phyloP scores from a whole-genome alignment of 495 filamentous ascomycete species.

The Sphaerosporella brunnea region DNA sequence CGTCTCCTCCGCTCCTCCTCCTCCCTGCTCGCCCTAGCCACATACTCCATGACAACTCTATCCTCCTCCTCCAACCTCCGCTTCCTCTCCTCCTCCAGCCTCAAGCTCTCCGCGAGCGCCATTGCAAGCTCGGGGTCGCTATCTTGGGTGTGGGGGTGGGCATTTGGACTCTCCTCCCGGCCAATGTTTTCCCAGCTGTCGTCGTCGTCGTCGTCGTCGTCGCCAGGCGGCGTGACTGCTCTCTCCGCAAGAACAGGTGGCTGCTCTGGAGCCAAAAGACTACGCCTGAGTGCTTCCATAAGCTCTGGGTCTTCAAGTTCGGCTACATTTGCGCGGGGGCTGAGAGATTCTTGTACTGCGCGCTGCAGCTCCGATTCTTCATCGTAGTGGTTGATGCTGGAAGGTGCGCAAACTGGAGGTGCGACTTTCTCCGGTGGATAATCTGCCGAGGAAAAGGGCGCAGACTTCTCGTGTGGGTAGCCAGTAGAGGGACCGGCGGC shows the following conservation, averaged over 20 bases:
- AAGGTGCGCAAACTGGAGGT: no score
- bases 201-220: constrained; percentile 6
- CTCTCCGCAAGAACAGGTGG: not conserved
- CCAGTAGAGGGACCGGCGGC: no score
- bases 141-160: not conserved
- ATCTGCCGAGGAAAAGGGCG: no score
- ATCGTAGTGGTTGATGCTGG: not conserved
- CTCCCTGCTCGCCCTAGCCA: not conserved
- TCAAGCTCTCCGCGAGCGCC: constrained; percentile 3
- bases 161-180: not conserved
- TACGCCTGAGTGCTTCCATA: not conserved
- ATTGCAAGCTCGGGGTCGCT: not conserved
- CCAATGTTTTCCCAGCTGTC: not conserved
- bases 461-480: no score
- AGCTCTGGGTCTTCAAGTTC: not conserved
- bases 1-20: not conserved
- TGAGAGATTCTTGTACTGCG: not conserved
- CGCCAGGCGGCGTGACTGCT: not conserved
- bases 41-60: constrained; percentile 11
- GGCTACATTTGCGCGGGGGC: not conserved
- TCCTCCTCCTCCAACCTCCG: constrained; percentile 6
- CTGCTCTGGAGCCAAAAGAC: not conserved
- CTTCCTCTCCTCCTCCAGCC: not conserved
- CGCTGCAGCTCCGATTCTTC: not conserved
- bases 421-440: no score